Evolutionary conservation across 257 asterid genomes (phyloP).

Genomic region (Ehretia macrophylla): DNA sequence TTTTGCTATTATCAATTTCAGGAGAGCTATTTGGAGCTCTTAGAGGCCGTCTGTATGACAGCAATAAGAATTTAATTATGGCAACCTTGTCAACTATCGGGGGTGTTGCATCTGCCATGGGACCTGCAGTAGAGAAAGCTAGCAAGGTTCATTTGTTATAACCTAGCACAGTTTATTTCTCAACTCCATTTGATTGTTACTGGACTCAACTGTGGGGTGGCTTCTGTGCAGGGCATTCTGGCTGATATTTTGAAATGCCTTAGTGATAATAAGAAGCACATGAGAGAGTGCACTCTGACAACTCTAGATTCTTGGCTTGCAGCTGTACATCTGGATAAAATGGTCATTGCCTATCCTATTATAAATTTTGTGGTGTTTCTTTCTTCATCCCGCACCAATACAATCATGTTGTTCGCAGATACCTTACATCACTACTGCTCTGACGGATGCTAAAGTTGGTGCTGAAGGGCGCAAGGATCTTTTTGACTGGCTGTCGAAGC

Average conservation of each 20-base stretch:
- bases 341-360: slow-evolving; percentile 34
- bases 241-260: slow-evolving; percentile 91
- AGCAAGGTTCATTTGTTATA: slow-evolving; percentile 67
- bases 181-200: slow-evolving; percentile 2
- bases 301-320: slow-evolving; percentile 93
- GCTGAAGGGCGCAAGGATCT: slow-evolving; percentile 98
- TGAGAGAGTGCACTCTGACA: slow-evolving; percentile 94
- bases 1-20: slow-evolving; percentile 22
- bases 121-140: slow-evolving; percentile 88
- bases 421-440: slow-evolving; percentile 77
- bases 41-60: slow-evolving; percentile 76
- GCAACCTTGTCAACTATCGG: slow-evolving; percentile 80
- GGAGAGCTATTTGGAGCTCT: slow-evolving; percentile 93
- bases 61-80: slow-evolving; percentile 88
- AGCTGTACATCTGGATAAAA: slow-evolving; percentile 96
- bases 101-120: slow-evolving; percentile 92
- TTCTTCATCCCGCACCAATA: slow-evolving; percentile 1
- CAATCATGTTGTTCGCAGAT: slow-evolving; percentile 39
- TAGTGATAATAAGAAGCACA: slow-evolving; percentile 89
- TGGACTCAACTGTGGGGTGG: slow-evolving; percentile 10
- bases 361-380: background rate
- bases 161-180: slow-evolving; percentile 15
- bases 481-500: slow-evolving; percentile 90
- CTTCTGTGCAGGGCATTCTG: slow-evolving; percentile 80
- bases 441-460: slow-evolving; percentile 85